Percentiles rank a stretch among this genome's conserved stretches.
Conservation (phyloP, 805 yeast species). For the Kazachstania psychrophila region DNA sequence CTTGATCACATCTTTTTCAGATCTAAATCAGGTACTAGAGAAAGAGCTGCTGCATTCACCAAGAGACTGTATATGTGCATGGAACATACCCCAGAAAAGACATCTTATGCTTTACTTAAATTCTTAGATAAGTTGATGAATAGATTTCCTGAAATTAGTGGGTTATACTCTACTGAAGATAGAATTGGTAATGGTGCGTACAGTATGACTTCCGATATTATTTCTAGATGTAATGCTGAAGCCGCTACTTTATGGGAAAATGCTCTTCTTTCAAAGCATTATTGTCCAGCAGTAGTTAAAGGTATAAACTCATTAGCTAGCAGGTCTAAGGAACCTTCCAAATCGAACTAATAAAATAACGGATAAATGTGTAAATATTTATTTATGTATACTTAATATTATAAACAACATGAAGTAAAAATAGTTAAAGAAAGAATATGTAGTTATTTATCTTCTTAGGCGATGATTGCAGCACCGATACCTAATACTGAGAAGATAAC, state of each 20-base stretch:
- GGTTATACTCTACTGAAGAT: slow-evolving; percentile 82
- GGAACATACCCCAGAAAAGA: slow-evolving; percentile 79
- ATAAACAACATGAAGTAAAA: neutral
- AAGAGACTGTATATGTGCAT: slow-evolving; percentile 63
- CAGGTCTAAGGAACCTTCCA: slow-evolving; percentile 24
- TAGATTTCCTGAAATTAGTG: slow-evolving; percentile 61
- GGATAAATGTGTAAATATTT: neutral
- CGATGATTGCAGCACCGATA: slow-evolving; percentile 43
- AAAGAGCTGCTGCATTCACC: slow-evolving; percentile 70
- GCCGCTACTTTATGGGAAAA: slow-evolving; percentile 91
- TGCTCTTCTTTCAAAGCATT: slow-evolving; percentile 69
- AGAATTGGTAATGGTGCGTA: slow-evolving; percentile 74
- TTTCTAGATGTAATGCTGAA: slow-evolving; percentile 73
- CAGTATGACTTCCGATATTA: slow-evolving; percentile 52
- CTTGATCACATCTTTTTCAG: slow-evolving; percentile 76
- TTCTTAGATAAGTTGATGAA: slow-evolving; percentile 68
- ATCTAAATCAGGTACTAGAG: slow-evolving; percentile 54
- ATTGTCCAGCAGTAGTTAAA: slow-evolving; percentile 69
- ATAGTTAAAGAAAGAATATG: neutral
- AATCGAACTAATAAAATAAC: slow-evolving; percentile 4
- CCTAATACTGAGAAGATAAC: slow-evolving; percentile 47
- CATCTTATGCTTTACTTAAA: slow-evolving; percentile 66
- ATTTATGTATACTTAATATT: neutral
- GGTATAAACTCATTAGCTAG: slow-evolving; percentile 42
- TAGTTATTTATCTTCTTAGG: slow-evolving; percentile 4